Percentiles rank a stretch among this genome's conserved stretches.
Conservation (phyloP, 768 basidiomycete genomes). For the Porphyrellus cyaneotinctus region DNA sequence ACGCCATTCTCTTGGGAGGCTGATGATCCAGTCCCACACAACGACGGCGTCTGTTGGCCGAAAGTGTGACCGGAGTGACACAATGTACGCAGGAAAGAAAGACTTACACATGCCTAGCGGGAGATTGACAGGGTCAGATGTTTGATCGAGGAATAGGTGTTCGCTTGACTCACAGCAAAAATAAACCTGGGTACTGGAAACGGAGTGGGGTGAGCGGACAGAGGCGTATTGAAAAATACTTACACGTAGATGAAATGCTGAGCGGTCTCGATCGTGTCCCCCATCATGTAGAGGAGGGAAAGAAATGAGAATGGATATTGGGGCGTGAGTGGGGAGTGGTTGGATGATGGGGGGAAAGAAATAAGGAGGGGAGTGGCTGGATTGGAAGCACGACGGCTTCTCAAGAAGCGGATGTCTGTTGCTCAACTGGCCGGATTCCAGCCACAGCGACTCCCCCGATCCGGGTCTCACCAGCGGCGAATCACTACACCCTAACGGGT, state of each 20-base stretch:
- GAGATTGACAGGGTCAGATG: slow-evolving; percentile 30
- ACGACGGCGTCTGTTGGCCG: slow-evolving; percentile 65
- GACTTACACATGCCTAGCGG: slow-evolving; percentile 65
- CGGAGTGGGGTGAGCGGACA: slow-evolving; percentile 9
- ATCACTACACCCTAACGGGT: slow-evolving; percentile 20
- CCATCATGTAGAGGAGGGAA: slow-evolving; percentile 32
- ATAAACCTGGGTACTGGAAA: slow-evolving; percentile 60
- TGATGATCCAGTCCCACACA: slow-evolving; percentile 83
- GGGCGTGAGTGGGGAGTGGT: slow-evolving; percentile 2
- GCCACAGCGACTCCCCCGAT: slow-evolving; percentile 31
- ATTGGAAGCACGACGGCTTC: slow-evolving; percentile 29
- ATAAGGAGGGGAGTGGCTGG: slow-evolving; percentile 22
- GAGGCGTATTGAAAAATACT: slow-evolving; percentile 18
- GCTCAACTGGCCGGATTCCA: slow-evolving; percentile 13
- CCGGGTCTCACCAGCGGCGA: slow-evolving; percentile 26
- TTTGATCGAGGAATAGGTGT: slow-evolving; percentile 14
- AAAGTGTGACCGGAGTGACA: neutral
- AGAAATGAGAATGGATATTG: slow-evolving; percentile 8
- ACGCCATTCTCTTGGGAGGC: slow-evolving; percentile 70
- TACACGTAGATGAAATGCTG: slow-evolving; percentile 76
- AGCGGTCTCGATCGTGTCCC: slow-evolving; percentile 51
- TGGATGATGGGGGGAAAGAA: slow-evolving; percentile 22
- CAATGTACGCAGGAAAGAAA: slow-evolving; percentile 18
- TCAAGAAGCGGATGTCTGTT: slow-evolving; percentile 26
- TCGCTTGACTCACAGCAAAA: slow-evolving; percentile 68